A percentile compares a stretch with the other conserved stretches of the same genome.
Evolutionary conservation across 2,329 filamentous ascomycete genomes (phyloP).

Genomic region (Calonectria leucothoes): DNA sequence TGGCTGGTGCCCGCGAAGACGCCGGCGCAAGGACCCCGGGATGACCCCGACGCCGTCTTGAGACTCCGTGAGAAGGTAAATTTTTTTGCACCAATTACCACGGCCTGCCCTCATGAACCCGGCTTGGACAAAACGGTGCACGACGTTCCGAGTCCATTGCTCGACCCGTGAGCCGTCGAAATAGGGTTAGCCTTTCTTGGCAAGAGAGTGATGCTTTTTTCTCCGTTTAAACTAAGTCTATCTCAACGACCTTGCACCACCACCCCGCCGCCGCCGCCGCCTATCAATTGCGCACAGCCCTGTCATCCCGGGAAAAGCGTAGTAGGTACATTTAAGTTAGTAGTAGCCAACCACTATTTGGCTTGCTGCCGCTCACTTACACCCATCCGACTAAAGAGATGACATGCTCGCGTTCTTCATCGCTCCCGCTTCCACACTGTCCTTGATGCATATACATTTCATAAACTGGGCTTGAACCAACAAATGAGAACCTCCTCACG

Average conservation of each 20-base stretch:
- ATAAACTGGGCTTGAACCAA: background rate
- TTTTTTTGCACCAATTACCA: slow-evolving; percentile 22
- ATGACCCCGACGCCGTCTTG: background rate
- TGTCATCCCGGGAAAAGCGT: background rate
- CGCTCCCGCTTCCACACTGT: background rate
- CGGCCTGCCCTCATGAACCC: background rate
- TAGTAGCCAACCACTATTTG: background rate
- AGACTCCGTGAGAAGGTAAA: background rate
- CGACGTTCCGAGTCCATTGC: background rate
- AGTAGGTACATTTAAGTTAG: no score
- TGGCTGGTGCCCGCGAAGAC: slow-evolving; percentile 23
- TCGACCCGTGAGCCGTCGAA: background rate
- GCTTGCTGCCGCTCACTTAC: background rate
- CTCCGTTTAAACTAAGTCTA: slow-evolving; percentile 15
- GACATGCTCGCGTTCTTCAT: background rate
- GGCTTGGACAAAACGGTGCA: background rate
- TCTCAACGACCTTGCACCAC: slow-evolving; percentile 10
- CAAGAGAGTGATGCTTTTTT: slow-evolving; percentile 13
- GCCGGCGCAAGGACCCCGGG: background rate
- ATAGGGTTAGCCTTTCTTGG: slow-evolving; percentile 6
- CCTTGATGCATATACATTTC: background rate
- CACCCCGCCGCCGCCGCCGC: no score
- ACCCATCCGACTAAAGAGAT: background rate
- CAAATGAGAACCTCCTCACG: background rate
- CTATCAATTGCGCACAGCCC: background rate